Evolutionary conservation across 352 stramenopile genomes (phyloP), one percentile per base, ranked within the genome.

Genomic region (Globisporangium takayamanum): DNA sequence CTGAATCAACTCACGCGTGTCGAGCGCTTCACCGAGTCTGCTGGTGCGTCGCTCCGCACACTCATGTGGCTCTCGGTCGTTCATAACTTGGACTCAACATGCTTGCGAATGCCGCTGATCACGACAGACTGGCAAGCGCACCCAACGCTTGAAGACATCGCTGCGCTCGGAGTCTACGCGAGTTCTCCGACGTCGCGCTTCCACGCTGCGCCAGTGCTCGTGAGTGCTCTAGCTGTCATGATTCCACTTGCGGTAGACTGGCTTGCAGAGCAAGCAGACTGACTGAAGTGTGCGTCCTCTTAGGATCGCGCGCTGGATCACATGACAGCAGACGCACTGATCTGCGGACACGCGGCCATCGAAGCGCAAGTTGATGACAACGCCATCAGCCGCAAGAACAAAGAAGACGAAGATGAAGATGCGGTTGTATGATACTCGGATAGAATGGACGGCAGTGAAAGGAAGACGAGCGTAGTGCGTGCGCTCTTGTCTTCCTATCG

Each of bases 21-120:
- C 18, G 66, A 83, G n/a, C 75, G 79, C 10, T 87, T 89, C 46
- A 79, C 75, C 14, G 76, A 89, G 45, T 68, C 59, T 3, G 28
- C 37, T 51, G 68, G 77, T 84, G 57, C 11, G 52, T 55, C 5
- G 15, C 16, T 33, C 10, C 22, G 22, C 22, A 22, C 22, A 22
- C 22, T 22, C 2, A 11, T 15, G 71, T 78, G 46, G 28, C 28
- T n/a, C n/a, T 57, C 33, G n/a, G 39, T 22, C 25, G 41, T 26
- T 1, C 15, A 47, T 47, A 7, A n/a, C 6, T 36, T 20, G 30
- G 10, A 46, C 39, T 45, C 37, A 44, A 5, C 28, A 5, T 5
- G 3, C 5, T 45, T 14, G 15, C 18, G 10, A 33, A 26, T 18
- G 8, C 14, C 50, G 42, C 5, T 36, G 11, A 37, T 41, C 33